Evolutionary conservation across 1,284 basidiomycete genomes (phyloP).

Genomic region (Naganishia sp.): DNA sequence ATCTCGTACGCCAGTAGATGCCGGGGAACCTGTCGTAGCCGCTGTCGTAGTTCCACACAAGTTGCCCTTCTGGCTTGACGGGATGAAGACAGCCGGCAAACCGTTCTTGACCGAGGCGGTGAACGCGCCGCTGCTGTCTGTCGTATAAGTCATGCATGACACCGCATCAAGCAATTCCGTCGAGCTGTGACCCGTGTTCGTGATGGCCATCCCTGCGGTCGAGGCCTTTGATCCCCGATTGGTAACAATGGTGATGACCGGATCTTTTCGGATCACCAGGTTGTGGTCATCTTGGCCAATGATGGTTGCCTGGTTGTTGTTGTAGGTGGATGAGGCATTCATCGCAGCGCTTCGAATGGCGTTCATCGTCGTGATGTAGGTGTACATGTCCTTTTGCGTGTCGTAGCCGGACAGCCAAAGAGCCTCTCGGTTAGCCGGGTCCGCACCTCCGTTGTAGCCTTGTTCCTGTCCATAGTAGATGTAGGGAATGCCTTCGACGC

Average conservation of each 20-base stretch:
- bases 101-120: slow-evolving; percentile 40
- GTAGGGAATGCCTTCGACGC: slow-evolving; percentile 61
- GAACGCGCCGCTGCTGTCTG: slow-evolving; percentile 42
- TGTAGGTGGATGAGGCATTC: slow-evolving; percentile 57
- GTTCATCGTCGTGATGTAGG: slow-evolving; percentile 62
- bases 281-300: slow-evolving; percentile 55
- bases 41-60: slow-evolving; percentile 13
- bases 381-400: slow-evolving; percentile 56
- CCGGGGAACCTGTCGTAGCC: background rate
- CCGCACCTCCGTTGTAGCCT: slow-evolving; percentile 56
- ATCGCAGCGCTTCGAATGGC: slow-evolving; percentile 63
- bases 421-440: slow-evolving; percentile 49
- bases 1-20: slow-evolving; percentile 8
- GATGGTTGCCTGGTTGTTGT: slow-evolving; percentile 60
- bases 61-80: slow-evolving; percentile 27
- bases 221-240: slow-evolving; percentile 60
- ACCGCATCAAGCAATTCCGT: slow-evolving; percentile 42
- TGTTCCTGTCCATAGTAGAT: slow-evolving; percentile 62
- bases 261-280: slow-evolving; percentile 65
- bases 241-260: slow-evolving; percentile 66
- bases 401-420: slow-evolving; percentile 57
- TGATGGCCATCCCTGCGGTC: slow-evolving; percentile 38
- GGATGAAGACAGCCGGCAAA: slow-evolving; percentile 43
- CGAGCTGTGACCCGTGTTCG: slow-evolving; percentile 38
- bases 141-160: slow-evolving; percentile 41